Evolutionary conservation across 805 yeast species (phyloP).

Genomic region (Wickerhamiella nectarea): DNA sequence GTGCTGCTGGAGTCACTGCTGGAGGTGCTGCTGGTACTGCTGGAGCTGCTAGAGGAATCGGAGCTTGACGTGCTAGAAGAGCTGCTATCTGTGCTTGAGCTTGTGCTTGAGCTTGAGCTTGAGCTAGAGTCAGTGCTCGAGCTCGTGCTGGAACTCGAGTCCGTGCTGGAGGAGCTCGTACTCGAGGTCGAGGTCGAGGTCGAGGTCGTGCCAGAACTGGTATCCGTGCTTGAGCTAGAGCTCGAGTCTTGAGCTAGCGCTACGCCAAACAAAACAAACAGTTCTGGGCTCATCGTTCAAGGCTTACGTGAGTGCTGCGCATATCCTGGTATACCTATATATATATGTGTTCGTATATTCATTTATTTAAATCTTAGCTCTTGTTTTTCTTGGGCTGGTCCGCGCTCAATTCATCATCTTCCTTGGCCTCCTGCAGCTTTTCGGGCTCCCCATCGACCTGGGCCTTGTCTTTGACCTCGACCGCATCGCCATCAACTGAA

Average conservation of each 20-base stretch:
- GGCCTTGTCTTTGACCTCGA: constrained; percentile 42
- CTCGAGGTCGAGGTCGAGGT: neutral
- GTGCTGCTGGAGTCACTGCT: neutral
- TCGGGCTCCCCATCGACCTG: neutral
- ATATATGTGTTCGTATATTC: neutral
- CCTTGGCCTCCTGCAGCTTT: constrained; percentile 4
- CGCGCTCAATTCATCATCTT: neutral
- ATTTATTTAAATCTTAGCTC: too few relatives aligned
- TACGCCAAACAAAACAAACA: neutral
- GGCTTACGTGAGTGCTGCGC: neutral
- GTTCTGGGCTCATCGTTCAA: neutral
- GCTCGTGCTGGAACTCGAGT: constrained; percentile 2
- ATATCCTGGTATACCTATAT: neutral
- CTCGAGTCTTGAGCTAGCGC: constrained; percentile 3
- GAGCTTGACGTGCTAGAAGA: too few relatives aligned
- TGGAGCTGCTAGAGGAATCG: constrained; percentile 1
- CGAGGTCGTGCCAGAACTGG: neutral
- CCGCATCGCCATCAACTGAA: constrained; percentile 73
- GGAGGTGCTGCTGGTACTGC: neutral
- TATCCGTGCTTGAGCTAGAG: neutral
- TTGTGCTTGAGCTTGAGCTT: neutral
- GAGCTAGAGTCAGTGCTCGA: neutral
- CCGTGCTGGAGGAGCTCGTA: neutral
- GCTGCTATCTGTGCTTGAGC: too few relatives aligned
- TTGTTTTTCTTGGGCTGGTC: neutral